Evolutionary conservation across 2,329 filamentous ascomycete genomes (phyloP), one percentile per base, ranked within the genome.

Genomic region (Neonectria neomacrospora): DNA sequence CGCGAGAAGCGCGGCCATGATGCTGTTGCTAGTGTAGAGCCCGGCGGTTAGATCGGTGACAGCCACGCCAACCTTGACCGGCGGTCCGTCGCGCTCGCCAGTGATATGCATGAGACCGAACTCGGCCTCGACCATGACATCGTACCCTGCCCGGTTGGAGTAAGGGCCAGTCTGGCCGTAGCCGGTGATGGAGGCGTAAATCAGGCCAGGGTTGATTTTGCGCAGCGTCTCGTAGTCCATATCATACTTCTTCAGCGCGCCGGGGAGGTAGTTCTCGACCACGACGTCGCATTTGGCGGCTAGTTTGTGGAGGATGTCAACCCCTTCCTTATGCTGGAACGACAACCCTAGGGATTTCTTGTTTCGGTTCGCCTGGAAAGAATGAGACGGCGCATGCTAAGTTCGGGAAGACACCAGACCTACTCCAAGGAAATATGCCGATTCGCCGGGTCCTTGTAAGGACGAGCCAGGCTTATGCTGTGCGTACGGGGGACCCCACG

Each of bases 101-200:
- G 96, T 99, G 72, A 99, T 98, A 80, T 99, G 96, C 96, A 99
- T 99, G 60, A 99, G 81, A 1, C 96, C 96, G 80, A 99, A 94
- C 77, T 98, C 96, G 63, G 96, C 96, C 82, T 99, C 96, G 11
- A 99, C 95, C 95, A 99, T 99, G 70, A 99, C 96, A 79, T 99
- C 96, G 83, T 99, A 99, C 5, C 96, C 96, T 3, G 96, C 94
- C 14, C 96, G 87, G 67, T 89, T 87, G 6, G 90, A 88, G 78
- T 97, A 97, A 0, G 96, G 96, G 0, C 96, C 96, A 1, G 92
- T 97, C 77, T 99, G 96, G 2, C 96, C 96, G 75, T 98, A 99
- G 1, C 96, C 96, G 0, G 96, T 99, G 72, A 99, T 97, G 70
- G 93, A 97, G 14, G 95, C 94, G 75, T 99, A 99, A 70, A 99